Evolutionary conservation across 306 rosid species (phyloP), one percentile per base, ranked within the genome.

Genomic region (Sechiopsis laciniata): DNA sequence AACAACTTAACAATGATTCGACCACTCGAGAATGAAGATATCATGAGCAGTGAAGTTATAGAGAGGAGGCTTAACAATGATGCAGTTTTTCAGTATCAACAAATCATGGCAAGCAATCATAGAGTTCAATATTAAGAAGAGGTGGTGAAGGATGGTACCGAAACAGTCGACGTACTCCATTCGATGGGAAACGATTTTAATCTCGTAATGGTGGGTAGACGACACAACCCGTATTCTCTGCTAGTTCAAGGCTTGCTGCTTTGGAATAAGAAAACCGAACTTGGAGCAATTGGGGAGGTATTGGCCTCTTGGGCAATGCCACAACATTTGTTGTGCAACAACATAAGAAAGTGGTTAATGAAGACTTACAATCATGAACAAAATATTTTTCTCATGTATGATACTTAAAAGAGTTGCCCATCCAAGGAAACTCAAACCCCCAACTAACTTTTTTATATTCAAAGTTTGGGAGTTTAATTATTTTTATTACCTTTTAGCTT

Each of bases 321-420:
- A 40, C 72, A 21, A 68, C 80, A 42, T 70, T 81, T 10, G 85
- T 81, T 16, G 79, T 78, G 45, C 83, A 84, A 60, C 79, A 78
- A 76, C 83, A 78, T 26, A 71, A 52, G 15, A 72, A 53, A 24
- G 69, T 55, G 50, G 54, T 13, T 12, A 63, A 50, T 20, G 68
- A 79, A 51, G 48, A 50, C n/a, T n/a, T n/a, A 15, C 16, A 24
- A 40, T 40, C 46, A 40, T 40, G n/a, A n/a, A n/a, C n/a, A n/a
- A n/a, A n/a, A n/a, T n/a, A n/a, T n/a, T n/a, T n/a, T n/a, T n/a
- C n/a, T n/a, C n/a, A n/a, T n/a, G n/a, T n/a, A n/a, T n/a, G n/a
- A n/a, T n/a, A n/a, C 6, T 6, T 40, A 9, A 40, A 40, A 40
- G 46, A 40, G 46, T 40, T 40, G n/a, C n/a, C n/a, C n/a, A n/a